phyloP scores from a whole-genome alignment of 306 rosid species.

The Cucurbita argyrosperma region DNA sequence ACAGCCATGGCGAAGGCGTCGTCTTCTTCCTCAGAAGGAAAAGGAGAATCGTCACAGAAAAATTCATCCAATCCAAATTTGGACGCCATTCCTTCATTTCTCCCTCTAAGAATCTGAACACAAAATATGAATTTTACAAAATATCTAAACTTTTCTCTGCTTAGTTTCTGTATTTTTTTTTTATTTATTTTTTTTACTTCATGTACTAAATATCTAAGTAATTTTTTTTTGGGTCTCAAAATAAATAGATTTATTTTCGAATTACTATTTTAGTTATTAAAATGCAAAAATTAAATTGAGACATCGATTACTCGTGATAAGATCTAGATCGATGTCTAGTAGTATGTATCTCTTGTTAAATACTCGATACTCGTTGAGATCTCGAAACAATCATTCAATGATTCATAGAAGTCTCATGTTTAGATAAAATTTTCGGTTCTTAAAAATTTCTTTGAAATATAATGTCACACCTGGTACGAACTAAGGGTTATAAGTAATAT shows the following conservation, averaged over 20 bases:
- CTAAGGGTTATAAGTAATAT: neutral
- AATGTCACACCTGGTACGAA: too few species aligned
- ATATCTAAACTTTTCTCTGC: neutral
- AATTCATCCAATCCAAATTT: neutral
- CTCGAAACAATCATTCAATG: too few species aligned
- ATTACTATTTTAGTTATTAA: neutral
- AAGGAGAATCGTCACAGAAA: neutral
- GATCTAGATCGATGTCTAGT: too few species aligned
- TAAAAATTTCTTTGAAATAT: too few species aligned
- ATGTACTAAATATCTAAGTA: neutral
- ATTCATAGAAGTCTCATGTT: too few species aligned
- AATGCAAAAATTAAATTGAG: neutral
- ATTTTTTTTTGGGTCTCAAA: neutral
- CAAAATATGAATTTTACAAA: neutral
- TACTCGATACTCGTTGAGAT: too few species aligned
- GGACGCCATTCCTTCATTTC: constrained; percentile 8
- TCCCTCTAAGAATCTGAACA: constrained; percentile 5
- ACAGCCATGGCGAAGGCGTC: constrained; percentile 48
- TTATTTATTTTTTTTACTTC: neutral
- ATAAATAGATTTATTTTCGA: neutral
- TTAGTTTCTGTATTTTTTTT: neutral
- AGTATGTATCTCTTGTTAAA: too few species aligned
- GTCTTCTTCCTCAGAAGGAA: constrained; percentile 24
- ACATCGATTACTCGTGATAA: too few species aligned
- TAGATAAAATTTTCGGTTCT: too few species aligned